These are phyloP conservation scores for Lasiodiplodia theobromae DNA, from an alignment of 2,329 filamentous ascomycete species.

Conservation along the genomic window DNA sequence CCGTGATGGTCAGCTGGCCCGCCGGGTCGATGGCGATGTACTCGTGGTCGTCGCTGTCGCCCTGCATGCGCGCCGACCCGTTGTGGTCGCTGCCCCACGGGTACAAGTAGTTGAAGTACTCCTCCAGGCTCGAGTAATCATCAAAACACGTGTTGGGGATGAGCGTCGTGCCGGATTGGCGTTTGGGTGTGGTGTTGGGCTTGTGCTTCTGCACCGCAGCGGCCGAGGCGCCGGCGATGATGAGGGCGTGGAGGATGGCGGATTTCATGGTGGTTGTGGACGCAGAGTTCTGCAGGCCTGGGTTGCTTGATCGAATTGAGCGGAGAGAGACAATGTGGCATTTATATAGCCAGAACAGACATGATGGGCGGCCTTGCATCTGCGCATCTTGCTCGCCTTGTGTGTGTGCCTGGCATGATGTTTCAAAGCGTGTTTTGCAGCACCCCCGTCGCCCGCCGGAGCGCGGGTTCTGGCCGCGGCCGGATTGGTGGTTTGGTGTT, in stretches of 20 bases:
- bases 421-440: slow-evolving; percentile 11
- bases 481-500: slow-evolving; percentile 26
- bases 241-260: not conserved
- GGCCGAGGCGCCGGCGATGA: slow-evolving; percentile 8
- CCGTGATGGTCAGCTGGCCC: slow-evolving; percentile 57
- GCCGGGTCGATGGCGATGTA: slow-evolving; percentile 51
- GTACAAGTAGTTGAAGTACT: slow-evolving; percentile 62
- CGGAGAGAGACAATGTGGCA: not conserved
- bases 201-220: not conserved
- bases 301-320: not conserved
- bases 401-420: not conserved
- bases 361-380: slow-evolving; percentile 10
- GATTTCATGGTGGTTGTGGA: slow-evolving; percentile 8
- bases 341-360: not conserved
- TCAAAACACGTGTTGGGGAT: slow-evolving; percentile 43
- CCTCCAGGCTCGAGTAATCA: slow-evolving; percentile 40
- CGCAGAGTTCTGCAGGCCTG: not conserved
- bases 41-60: slow-evolving; percentile 39
- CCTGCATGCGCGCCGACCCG: slow-evolving; percentile 62
- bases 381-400: not conserved
- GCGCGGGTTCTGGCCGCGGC: not conserved
- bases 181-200: not conserved
- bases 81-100: slow-evolving; percentile 67
- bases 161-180: slow-evolving; percentile 35
- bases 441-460: slow-evolving; percentile 5